Evolutionary conservation across 2,329 filamentous ascomycete species (phyloP), one percentile per base, ranked within the genome.

Genomic region (Raffaelea deltoideospora): DNA sequence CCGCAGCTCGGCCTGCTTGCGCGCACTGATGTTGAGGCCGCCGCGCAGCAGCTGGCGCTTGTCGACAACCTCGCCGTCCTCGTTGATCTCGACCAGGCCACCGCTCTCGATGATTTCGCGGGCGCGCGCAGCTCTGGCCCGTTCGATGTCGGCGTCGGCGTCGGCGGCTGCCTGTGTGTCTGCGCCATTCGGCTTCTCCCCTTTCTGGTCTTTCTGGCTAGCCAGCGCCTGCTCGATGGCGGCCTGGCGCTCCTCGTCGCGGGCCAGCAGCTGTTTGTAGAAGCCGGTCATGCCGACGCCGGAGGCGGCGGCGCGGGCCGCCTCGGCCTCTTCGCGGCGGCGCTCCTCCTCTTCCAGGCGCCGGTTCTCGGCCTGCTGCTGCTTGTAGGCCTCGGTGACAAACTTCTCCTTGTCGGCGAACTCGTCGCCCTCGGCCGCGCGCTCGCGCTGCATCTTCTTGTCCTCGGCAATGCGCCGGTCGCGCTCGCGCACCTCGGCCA

Each of bases 341-440:
- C 64, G 69, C 57, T 90, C 82, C 50, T 84, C 80, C 44, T 76
- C 79, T 50, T 87, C 80, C 9, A 82, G 50, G 37, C 65, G 61
- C 45, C 65, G 63, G 45, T 83, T 76, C 54, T 87, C 83, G 52
- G 79, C 80, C 50, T 87, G 81, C 51, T 88, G 82, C 50, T 69
- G 67, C 60, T 81, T 84, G 54, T 90, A 92, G 26, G 82, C 82
- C 40, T 76, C 78, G 0, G 83, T 90, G 24, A 90, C 84, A 47
- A 90, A 90, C 56, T 79, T 83, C 52, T 90, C 84, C 59, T 87
- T 90, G 48, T 79, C 83, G 0, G 70, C 79, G 48, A 76, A 90
- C 50, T 80, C 79, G 24, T 88, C 83, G 15, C 83, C 83, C 53
- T 90, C 84, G 1, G 73, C 77, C 48, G 82, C 82, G 32, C 83